phyloP scores from a whole-genome alignment of 129 eudicot species.

The Chrysanthemum lavandulifolium region DNA sequence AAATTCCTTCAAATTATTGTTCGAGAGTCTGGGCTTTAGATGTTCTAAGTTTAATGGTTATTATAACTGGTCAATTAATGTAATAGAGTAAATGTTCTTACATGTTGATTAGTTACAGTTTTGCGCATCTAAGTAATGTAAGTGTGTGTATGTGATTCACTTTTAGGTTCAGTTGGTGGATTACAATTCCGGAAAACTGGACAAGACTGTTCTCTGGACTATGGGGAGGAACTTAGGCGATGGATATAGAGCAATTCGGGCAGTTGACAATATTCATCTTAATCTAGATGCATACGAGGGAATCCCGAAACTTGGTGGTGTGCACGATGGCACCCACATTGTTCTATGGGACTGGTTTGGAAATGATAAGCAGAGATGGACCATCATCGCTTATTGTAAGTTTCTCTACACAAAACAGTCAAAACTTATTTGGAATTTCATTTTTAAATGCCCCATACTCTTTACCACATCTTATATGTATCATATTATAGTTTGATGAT shows the following conservation, averaged over 20 bases:
- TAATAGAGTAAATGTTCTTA: too few species aligned
- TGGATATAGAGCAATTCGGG: conserved; percentile 34
- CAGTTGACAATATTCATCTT: conserved; percentile 44
- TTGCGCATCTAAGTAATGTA: too few species aligned
- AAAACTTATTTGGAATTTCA: too few species aligned
- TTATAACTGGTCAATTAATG: too few species aligned
- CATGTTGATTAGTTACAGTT: too few species aligned
- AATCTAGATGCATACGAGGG: conserved; percentile 65
- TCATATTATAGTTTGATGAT: too few species aligned
- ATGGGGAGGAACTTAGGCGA: conserved; percentile 10
- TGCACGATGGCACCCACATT: conserved; percentile 65
- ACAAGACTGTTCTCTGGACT: conserved; percentile 59
- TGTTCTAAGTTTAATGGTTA: too few species aligned
- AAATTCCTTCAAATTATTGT: too few species aligned
- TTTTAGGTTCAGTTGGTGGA: conserved; percentile 63
- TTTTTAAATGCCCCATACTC: too few species aligned
- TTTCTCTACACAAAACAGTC: neutral
- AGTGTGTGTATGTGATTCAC: too few species aligned
- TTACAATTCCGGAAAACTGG: conserved; percentile 49
- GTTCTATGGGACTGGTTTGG: conserved; percentile 65
- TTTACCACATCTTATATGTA: too few species aligned
- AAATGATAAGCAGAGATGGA: conserved; percentile 79
- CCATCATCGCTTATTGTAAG: conserved; percentile 56
- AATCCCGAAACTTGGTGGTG: conserved; percentile 61
- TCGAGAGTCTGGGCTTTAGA: too few species aligned